These are phyloP conservation scores for Basipetospora chlamydospora DNA, from an alignment of 2,329 filamentous ascomycete genomes.

Conservation along the genomic window DNA sequence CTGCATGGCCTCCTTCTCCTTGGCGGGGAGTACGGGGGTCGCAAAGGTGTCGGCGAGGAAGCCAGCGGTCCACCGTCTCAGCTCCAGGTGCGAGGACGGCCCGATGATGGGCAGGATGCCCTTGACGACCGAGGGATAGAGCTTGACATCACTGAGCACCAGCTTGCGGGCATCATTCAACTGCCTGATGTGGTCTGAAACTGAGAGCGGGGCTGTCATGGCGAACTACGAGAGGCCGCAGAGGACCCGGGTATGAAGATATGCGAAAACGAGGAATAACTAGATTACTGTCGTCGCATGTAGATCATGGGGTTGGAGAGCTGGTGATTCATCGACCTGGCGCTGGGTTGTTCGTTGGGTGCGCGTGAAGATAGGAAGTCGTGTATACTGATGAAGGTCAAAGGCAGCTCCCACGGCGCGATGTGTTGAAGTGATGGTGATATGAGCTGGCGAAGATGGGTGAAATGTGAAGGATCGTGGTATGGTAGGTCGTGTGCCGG, in stretches of 20 bases:
- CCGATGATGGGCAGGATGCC: conserved; percentile 87
- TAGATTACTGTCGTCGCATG: not conserved
- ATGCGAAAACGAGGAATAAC: not conserved
- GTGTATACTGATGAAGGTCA: too few relatives aligned
- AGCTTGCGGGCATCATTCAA: conserved; percentile 83
- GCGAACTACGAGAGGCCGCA: conserved; percentile 11
- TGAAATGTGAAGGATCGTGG: too few relatives aligned
- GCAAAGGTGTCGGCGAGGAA: conserved; percentile 94
- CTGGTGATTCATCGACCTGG: not conserved
- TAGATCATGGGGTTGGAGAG: not conserved
- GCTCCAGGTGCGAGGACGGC: conserved; percentile 56
- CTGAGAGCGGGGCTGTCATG: conserved; percentile 43
- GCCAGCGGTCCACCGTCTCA: conserved; percentile 90
- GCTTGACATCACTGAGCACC: conserved; percentile 70
- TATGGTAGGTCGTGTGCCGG: too few relatives aligned
- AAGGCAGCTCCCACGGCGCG: too few relatives aligned
- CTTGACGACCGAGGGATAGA: conserved; percentile 84
- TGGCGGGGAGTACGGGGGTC: conserved; percentile 63
- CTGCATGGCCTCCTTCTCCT: conserved; percentile 69
- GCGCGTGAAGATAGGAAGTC: too few relatives aligned
- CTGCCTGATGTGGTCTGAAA: conserved; percentile 69
- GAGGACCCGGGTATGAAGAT: not conserved
- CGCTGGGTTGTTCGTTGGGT: not conserved
- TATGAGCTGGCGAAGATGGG: too few relatives aligned
- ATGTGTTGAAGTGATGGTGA: too few relatives aligned